These are phyloP conservation scores for Quercus lobata DNA, from an alignment of 331 rosid genomes.

Conservation along the genomic window DNA sequence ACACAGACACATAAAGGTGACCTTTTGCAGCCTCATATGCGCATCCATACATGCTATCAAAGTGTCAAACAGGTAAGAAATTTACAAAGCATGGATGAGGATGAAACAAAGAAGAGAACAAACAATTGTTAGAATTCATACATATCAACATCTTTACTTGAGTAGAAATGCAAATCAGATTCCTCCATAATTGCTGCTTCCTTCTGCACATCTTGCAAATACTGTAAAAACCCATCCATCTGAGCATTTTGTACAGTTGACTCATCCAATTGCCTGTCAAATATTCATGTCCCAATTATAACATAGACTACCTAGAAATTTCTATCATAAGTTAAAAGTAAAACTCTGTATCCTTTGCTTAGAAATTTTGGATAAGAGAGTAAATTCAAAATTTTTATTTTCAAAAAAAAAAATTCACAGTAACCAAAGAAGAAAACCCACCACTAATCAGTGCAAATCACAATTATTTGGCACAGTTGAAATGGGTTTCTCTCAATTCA, in stretches of 20 bases:
- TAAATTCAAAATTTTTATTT: too few species aligned
- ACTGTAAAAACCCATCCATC: conserved; percentile 73
- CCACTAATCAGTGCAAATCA: background rate
- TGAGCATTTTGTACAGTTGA: conserved; percentile 48
- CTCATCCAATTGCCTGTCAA: conserved; percentile 51
- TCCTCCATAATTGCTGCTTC: conserved; percentile 52
- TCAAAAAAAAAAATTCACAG: too few species aligned
- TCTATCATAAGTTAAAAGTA: background rate
- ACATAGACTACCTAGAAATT: background rate
- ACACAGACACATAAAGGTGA: too few species aligned
- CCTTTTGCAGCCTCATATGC: background rate
- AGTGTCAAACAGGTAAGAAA: background rate
- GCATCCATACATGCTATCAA: background rate
- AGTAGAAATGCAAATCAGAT: conserved; percentile 63
- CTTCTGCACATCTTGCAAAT: conserved; percentile 59
- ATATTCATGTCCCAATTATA: conserved; percentile 3
- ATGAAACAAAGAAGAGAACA: background rate
- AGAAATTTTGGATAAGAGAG: too few species aligned
- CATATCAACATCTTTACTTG: conserved; percentile 79
- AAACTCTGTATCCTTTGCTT: too few species aligned
- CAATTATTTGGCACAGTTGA: background rate
- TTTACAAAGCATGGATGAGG: background rate
- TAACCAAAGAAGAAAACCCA: background rate
- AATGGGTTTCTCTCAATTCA: too few species aligned
- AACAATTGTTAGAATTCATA: conserved; percentile 19